Percentiles rank a stretch among this genome's conserved stretches.
Evolutionary conservation across 345 rosid genomes (phyloP).

Genomic region (Pistacia integerrima): DNA sequence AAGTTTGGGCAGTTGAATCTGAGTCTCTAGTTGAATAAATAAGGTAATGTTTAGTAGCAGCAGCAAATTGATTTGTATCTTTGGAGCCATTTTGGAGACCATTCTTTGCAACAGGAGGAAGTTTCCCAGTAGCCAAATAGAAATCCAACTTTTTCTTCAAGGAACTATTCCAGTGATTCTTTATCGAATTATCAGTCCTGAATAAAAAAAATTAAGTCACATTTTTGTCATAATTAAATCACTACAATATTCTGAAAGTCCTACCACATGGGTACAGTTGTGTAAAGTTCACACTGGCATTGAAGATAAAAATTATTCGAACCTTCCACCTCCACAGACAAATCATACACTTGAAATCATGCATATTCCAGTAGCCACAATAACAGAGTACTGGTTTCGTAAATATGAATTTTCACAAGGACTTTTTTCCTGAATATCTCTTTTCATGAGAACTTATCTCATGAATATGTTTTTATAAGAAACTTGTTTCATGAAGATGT

Average conservation of each 20-base stretch:
- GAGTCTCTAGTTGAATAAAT: conserved; percentile 42
- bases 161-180: conserved; percentile 99
- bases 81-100: conserved; percentile 45
- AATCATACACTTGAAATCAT: background rate
- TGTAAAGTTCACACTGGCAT: background rate
- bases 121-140: conserved; percentile 68
- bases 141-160: conserved; percentile 88
- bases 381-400: background rate
- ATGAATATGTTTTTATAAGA: too few species aligned
- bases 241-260: background rate
- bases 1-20: conserved; percentile 53
- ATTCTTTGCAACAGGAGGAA: conserved; percentile 60
- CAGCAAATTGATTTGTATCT: conserved; percentile 29
- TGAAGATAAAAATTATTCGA: background rate
- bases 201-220: conserved; percentile 20
- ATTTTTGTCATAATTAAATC: background rate
- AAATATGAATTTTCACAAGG: background rate
- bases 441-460: too few species aligned
- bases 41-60: conserved; percentile 29
- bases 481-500: background rate
- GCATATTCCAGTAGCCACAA: background rate
- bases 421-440: background rate
- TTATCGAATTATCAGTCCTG: conserved; percentile 96
- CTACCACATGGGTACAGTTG: background rate
- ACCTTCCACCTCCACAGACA: background rate